These are phyloP conservation scores for Cryptococcus sp. DNA, from an alignment of 1,284 basidiomycete species.

Conservation along the genomic window DNA sequence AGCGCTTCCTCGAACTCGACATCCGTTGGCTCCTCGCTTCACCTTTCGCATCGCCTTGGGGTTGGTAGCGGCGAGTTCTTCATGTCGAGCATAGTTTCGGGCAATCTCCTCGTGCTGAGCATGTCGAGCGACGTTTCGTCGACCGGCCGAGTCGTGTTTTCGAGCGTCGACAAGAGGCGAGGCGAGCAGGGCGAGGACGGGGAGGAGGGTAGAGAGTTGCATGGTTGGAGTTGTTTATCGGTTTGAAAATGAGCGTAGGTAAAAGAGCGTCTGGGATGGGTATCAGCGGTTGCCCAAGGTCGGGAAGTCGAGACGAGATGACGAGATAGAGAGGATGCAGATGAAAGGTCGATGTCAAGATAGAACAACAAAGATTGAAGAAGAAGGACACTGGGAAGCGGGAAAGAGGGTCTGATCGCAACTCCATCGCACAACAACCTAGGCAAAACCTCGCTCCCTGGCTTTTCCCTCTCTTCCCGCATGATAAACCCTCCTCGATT, in stretches of 20 bases:
- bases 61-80: conserved; percentile 3
- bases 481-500: too few relatives aligned
- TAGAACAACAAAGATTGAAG: too few relatives aligned
- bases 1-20: neutral
- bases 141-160: conserved; percentile 8
- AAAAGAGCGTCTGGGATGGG: conserved; percentile 2
- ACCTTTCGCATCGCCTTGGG: conserved; percentile 2
- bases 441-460: too few relatives aligned
- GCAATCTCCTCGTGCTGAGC: conserved; percentile 15
- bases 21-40: conserved; percentile 3
- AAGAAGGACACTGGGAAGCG: too few relatives aligned
- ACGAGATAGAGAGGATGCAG: too few relatives aligned
- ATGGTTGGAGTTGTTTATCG: conserved; percentile 17
- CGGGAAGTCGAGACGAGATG: too few relatives aligned
- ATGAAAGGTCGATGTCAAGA: too few relatives aligned
- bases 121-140: conserved; percentile 10
- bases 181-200: conserved; percentile 25
- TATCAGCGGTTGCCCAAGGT: neutral
- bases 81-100: conserved; percentile 14
- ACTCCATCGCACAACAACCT: too few relatives aligned
- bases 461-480: too few relatives aligned
- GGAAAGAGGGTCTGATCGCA: too few relatives aligned
- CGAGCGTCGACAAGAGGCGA: conserved; percentile 5
- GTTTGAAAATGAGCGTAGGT: neutral
- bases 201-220: conserved; percentile 25